Conservation (phyloP, 2,329 filamentous ascomycete genomes). For the Penicillium sp. region DNA sequence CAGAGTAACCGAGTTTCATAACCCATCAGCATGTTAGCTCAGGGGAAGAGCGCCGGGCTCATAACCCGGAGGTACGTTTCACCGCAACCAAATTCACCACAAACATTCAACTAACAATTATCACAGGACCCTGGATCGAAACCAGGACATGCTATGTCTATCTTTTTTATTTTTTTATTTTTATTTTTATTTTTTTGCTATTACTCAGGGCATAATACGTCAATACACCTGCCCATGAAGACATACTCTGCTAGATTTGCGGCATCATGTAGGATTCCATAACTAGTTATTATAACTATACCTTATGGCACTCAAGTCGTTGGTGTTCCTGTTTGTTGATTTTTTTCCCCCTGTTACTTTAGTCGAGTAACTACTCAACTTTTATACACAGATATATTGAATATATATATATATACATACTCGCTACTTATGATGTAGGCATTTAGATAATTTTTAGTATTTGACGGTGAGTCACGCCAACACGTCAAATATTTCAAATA, state of each 20-base stretch:
- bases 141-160: slow-evolving; percentile 3
- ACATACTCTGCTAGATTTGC: neutral
- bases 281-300: neutral
- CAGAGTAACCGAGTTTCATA: no score
- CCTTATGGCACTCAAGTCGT: no score
- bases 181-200: no score
- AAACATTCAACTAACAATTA: neutral
- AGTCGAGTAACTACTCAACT: neutral
- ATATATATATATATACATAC: neutral
- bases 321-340: neutral
- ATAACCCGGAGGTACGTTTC: slow-evolving; percentile 45
- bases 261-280: neutral
- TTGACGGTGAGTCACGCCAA: neutral
- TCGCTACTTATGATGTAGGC: neutral
- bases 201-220: no score
- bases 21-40: slow-evolving; percentile 40
- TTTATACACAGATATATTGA: no score
- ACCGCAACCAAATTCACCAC: neutral
- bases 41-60: slow-evolving; percentile 51
- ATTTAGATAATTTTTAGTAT: neutral
- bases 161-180: neutral
- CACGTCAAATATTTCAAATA: neutral
- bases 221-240: no score
- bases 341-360: neutral
- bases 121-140: slow-evolving; percentile 4